Percentiles rank a stretch among this genome's conserved stretches.
Conservation (phyloP, 2,329 filamentous ascomycete genomes). For the Aspergillus tubingensis region DNA sequence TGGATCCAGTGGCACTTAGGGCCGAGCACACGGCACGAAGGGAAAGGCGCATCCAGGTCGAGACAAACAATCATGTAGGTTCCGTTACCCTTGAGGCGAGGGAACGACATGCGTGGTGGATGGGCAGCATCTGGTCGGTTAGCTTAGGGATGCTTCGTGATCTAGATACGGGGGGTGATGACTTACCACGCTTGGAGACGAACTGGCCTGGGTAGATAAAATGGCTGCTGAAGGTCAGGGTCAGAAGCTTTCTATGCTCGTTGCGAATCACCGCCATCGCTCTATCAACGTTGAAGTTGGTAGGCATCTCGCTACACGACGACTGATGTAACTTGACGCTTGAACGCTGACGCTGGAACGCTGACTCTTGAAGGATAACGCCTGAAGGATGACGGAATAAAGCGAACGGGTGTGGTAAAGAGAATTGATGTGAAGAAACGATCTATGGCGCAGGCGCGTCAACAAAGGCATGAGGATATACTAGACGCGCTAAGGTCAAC, state of each 20-base stretch:
- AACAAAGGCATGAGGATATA: no score
- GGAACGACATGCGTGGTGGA: background rate
- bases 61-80: background rate
- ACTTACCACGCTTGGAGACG: background rate
- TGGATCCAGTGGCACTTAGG: conserved; percentile 4
- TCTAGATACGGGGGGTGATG: no score
- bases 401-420: no score
- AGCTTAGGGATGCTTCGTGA: fast-evolving
- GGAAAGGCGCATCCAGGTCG: background rate
- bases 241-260: background rate
- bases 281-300: background rate
- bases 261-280: background rate
- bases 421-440: no score
- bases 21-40: background rate
- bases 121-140: background rate
- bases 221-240: background rate
- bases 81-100: background rate
- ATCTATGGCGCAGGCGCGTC: no score
- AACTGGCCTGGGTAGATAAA: background rate
- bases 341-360: background rate
- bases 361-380: background rate
- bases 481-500: no score
- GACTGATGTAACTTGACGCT: background rate
- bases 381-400: background rate
- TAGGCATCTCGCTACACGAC: background rate